These are phyloP conservation scores for Backusella parvicylindrica DNA, from an alignment of 192 early-diverging fungal genomes.

Conservation along the genomic window DNA sequence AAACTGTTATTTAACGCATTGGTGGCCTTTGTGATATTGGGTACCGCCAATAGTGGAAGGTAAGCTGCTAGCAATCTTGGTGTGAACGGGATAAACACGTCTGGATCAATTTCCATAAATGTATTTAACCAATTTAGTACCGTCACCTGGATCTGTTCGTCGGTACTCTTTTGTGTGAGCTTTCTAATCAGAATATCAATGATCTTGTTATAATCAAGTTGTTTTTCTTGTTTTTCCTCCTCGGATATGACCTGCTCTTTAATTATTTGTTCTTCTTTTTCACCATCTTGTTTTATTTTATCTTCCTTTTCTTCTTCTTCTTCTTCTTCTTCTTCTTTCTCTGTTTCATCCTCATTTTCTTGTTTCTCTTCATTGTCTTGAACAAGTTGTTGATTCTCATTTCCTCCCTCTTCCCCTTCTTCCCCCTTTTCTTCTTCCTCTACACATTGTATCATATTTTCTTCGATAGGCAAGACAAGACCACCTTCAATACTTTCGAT, in stretches of 20 bases:
- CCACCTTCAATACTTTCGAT: constrained; percentile 47
- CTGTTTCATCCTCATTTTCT: background rate
- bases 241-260: background rate
- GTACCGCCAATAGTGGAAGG: constrained; percentile 82
- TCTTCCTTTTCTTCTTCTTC: background rate
- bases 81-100: constrained; percentile 78
- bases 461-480: constrained; percentile 84
- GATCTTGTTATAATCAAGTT: constrained; percentile 43
- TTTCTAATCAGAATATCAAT: constrained; percentile 83
- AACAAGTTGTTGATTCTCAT: background rate
- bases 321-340: background rate
- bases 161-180: constrained; percentile 51
- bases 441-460: constrained; percentile 64
- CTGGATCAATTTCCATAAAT: constrained; percentile 80
- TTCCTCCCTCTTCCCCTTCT: background rate
- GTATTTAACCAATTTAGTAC: constrained; percentile 90
- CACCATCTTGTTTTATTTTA: background rate
- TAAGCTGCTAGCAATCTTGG: constrained; percentile 78
- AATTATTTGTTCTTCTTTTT: background rate
- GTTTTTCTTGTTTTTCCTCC: background rate
- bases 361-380: background rate
- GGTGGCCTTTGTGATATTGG: constrained; percentile 56
- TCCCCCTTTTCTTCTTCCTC: background rate
- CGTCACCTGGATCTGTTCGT: constrained; percentile 89
- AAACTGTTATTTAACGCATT: constrained; percentile 76